Percentiles rank a stretch among this genome's conserved stretches.
These are phyloP conservation scores for Cyclospora cayetanensis DNA, from an alignment of 169 alveolate genomes.

Conservation along the genomic window DNA sequence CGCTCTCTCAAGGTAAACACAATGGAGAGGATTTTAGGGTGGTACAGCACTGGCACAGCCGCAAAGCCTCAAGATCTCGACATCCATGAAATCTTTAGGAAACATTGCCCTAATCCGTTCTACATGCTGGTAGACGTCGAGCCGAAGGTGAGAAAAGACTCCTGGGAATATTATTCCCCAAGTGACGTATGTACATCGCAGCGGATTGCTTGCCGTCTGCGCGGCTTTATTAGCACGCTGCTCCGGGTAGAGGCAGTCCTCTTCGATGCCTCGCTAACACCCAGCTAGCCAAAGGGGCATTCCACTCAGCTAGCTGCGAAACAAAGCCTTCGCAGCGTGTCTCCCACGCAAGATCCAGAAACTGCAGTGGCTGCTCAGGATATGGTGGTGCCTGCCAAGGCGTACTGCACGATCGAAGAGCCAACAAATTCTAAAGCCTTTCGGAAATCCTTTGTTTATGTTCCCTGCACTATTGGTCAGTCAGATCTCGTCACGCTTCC, in stretches of 20 bases:
- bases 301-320: too few species aligned
- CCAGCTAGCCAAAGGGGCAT: too few species aligned
- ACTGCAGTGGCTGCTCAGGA: constrained; percentile 77
- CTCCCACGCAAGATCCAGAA: too few species aligned
- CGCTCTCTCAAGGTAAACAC: constrained; percentile 68
- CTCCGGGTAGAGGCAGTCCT: too few species aligned
- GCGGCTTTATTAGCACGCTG: too few species aligned
- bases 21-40: constrained; percentile 97
- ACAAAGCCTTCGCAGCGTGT: too few species aligned
- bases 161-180: too few species aligned
- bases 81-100: constrained; percentile 94
- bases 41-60: constrained; percentile 99
- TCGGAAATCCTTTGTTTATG: constrained; percentile 93
- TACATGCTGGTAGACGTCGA: constrained; percentile 75
- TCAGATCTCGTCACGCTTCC: neutral
- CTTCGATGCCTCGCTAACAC: too few species aligned
- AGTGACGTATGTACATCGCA: too few species aligned
- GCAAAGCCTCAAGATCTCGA: constrained; percentile 97
- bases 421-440: constrained; percentile 93
- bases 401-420: constrained; percentile 95
- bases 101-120: constrained; percentile 75
- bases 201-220: too few species aligned
- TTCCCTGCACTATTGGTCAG: constrained; percentile 92
- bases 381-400: constrained; percentile 92
- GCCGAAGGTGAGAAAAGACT: constrained; percentile 72